Conservation (phyloP, 768 basidiomycete species). For the Lyophyllum atratum region DNA sequence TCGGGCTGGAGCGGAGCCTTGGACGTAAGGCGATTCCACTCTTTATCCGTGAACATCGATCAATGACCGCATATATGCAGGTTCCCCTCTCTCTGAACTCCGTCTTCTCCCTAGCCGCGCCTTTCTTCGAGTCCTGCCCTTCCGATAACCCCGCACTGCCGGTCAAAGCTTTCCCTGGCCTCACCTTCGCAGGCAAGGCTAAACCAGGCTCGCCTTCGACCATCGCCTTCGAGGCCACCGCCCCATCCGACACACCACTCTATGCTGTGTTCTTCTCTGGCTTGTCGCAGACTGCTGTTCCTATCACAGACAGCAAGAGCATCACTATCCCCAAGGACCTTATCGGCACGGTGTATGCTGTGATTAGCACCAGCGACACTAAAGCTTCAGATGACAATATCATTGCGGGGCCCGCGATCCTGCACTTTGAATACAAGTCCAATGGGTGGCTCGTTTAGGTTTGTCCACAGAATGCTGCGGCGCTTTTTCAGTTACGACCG, state of each 20-base stretch:
- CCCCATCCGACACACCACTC: conserved; percentile 21
- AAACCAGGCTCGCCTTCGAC: conserved; percentile 24
- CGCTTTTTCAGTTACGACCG: neutral
- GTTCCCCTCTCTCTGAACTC: conserved; percentile 31
- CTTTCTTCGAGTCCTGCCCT: conserved; percentile 59
- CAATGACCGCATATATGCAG: conserved; percentile 14
- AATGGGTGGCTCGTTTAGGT: conserved; percentile 10
- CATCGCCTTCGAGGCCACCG: conserved; percentile 10
- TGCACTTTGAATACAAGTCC: conserved; percentile 21
- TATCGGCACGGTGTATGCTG: conserved; percentile 50
- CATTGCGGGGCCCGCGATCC: conserved; percentile 49
- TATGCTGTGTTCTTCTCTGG: conserved; percentile 47
- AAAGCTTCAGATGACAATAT: conserved; percentile 36
- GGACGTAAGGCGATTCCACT: conserved; percentile 33
- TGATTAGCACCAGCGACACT: conserved; percentile 36
- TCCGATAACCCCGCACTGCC: conserved; percentile 52
- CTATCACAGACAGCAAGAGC: conserved; percentile 25
- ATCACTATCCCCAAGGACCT: conserved; percentile 38
- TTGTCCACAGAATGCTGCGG: neutral
- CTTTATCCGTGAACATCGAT: conserved; percentile 13
- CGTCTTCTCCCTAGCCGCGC: conserved; percentile 39
- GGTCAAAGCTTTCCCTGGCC: conserved; percentile 52
- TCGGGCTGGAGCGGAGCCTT: conserved; percentile 53
- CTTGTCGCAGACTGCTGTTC: conserved; percentile 35
- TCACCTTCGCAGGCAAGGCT: conserved; percentile 32